Conservation (phyloP, 2,329 filamentous ascomycete genomes). For the Fusarium illudens region DNA sequence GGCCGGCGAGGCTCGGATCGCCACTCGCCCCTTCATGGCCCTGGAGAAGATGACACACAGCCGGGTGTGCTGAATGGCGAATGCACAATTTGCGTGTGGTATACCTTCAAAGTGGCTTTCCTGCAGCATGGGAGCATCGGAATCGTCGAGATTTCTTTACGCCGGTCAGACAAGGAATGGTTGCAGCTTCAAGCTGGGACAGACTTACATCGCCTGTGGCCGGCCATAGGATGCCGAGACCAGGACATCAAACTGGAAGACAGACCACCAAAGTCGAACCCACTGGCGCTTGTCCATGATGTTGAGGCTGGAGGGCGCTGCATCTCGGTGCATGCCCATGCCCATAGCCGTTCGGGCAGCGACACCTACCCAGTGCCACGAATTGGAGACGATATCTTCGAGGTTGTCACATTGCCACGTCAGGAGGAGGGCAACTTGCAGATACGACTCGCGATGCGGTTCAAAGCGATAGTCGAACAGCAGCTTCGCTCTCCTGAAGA, state of each 20-base stretch:
- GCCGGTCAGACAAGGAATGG: not conserved
- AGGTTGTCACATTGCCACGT: conserved; percentile 65
- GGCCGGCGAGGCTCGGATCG: conserved; percentile 33
- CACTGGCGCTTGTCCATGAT: conserved; percentile 47
- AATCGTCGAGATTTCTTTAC: conserved; percentile 57
- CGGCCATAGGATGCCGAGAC: conserved; percentile 55
- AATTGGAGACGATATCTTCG: conserved; percentile 63
- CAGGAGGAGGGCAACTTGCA: conserved; percentile 63
- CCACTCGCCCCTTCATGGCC: conserved; percentile 43
- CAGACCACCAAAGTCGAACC: conserved; percentile 52
- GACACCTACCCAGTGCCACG: conserved; percentile 62
- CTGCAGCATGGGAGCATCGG: conserved; percentile 56
- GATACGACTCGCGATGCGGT: conserved; percentile 60
- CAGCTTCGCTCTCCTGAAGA: conserved; percentile 62
- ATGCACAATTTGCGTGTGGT: conserved; percentile 50
- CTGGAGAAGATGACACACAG: conserved; percentile 60
- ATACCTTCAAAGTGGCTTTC: conserved; percentile 55
- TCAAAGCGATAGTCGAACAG: conserved; percentile 63
- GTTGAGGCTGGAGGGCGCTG: conserved; percentile 42
- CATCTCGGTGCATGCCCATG: conserved; percentile 60
- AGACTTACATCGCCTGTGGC: conserved; percentile 57
- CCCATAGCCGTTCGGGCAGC: conserved; percentile 61
- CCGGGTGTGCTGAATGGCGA: conserved; percentile 58
- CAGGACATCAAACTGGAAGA: conserved; percentile 52
- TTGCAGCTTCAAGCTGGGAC: not conserved